Evolutionary conservation across 306 rosid genomes (phyloP), one percentile per base, ranked within the genome.

Genomic region (Dalbergia cochinchinensis): DNA sequence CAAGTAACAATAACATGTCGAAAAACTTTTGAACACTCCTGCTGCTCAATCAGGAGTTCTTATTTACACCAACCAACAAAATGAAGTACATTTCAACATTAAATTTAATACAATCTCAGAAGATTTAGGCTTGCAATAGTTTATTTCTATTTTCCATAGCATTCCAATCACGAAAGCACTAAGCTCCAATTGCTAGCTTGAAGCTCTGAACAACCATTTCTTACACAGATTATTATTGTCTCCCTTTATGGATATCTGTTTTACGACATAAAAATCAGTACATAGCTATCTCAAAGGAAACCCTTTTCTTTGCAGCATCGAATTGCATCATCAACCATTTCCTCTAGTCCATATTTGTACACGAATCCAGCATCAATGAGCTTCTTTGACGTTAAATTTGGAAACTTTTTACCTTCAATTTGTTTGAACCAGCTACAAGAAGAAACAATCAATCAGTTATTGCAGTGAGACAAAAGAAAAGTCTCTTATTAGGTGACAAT

Each of bases 301-400:
- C 86, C 81, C 70, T 71, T 85, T 41, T 83, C 80, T 70, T 70
- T 85, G 78, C 86, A 85, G 59, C 89, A 85, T 15, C 65, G 55
- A 55, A 83, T 81, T 53, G 88, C 86, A 14, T 58, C 88, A 18
- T 50, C 74, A 14, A 83, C 41, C 83, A 83, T 85, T 44, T 83
- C 85, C 7, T 82, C 82, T 20, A 82, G 9, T 16, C 88, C 82
- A 63, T 85, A 72, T 71, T 71, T 78, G 22, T 44, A 88, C 44
- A 48, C 12, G 26, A 88, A 88, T 35, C 89, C 89, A 15, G 64
- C 59, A 78, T 81, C 91, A 34, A 39, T 39, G 55, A 88, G 85
- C 77, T 81, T 87, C 83, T 89, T 89, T 44, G 92, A 72, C n/a
- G 89, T 83, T 6, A 78, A 9, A 63, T 57, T 10, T 12, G 72